Evolutionary conservation across 441 rosid species (phyloP).

Genomic region (Gossypium lobatum): DNA sequence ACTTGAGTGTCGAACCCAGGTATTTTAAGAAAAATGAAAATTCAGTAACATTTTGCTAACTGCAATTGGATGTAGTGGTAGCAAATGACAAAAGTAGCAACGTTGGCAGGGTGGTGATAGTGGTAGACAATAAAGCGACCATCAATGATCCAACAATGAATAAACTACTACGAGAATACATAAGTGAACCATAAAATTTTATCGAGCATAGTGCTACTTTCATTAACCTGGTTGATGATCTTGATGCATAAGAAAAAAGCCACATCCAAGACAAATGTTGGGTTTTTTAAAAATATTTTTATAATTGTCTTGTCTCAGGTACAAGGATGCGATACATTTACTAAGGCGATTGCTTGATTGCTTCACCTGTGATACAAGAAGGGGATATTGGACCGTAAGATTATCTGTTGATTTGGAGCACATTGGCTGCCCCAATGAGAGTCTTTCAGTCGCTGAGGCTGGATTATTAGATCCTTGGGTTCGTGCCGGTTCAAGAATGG

Average conservation of each 20-base stretch:
- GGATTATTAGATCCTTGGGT: conserved; percentile 83
- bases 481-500: conserved; percentile 86
- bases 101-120: neutral
- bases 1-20: neutral
- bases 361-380: conserved; percentile 66
- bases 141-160: neutral
- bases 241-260: neutral
- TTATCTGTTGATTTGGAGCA: conserved; percentile 84
- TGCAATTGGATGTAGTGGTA: neutral
- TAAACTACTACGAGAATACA: neutral
- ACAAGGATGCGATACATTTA: conserved; percentile 49
- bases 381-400: conserved; percentile 92
- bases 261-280: neutral
- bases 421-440: conserved; percentile 57
- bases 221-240: conserved; percentile 6
- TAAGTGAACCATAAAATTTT: neutral
- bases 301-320: conserved; percentile 37
- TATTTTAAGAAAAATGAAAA: neutral
- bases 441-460: conserved; percentile 73
- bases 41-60: neutral
- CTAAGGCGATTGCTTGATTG: conserved; percentile 54
- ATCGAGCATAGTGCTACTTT: neutral
- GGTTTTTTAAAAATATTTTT: neutral
- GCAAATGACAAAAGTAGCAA: neutral
- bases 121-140: neutral